A percentile compares a stretch with the other conserved stretches of the same genome.
Conservation (phyloP, 2,329 filamentous ascomycete species). For the Cytospora paraplurivora region DNA sequence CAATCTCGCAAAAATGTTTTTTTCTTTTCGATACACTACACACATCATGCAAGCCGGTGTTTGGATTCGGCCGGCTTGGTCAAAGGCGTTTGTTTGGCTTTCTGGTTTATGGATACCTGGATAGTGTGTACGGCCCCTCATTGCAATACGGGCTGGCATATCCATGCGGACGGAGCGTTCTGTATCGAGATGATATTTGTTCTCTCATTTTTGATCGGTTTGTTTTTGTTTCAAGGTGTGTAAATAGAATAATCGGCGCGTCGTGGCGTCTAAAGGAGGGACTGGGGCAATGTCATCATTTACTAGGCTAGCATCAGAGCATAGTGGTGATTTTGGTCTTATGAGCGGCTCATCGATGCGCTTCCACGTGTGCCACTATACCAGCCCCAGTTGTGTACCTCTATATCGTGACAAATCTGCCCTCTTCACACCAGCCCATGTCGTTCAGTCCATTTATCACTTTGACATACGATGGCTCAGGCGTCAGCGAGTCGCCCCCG, state of each 20-base stretch:
- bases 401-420: neutral
- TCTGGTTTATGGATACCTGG: constrained; percentile 11
- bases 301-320: neutral
- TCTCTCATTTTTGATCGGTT: neutral
- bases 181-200: neutral
- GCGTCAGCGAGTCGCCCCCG: too few species aligned
- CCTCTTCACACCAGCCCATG: too few species aligned
- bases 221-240: neutral
- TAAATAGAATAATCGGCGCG: neutral
- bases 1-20: neutral
- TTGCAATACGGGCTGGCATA: constrained; percentile 1
- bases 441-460: too few species aligned
- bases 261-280: neutral
- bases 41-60: constrained; percentile 11
- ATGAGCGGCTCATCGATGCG: neutral
- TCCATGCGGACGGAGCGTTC: neutral
- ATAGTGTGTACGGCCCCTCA: neutral
- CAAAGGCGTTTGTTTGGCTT: constrained; percentile 4
- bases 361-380: neutral
- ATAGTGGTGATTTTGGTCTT: neutral
- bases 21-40: neutral
- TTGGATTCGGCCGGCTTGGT: constrained; percentile 3
- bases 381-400: neutral
- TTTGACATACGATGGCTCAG: too few species aligned
- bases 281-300: neutral